Evolutionary conservation across 164 flowering plant species (phyloP).

Genomic region (Nymphaea colorata): DNA sequence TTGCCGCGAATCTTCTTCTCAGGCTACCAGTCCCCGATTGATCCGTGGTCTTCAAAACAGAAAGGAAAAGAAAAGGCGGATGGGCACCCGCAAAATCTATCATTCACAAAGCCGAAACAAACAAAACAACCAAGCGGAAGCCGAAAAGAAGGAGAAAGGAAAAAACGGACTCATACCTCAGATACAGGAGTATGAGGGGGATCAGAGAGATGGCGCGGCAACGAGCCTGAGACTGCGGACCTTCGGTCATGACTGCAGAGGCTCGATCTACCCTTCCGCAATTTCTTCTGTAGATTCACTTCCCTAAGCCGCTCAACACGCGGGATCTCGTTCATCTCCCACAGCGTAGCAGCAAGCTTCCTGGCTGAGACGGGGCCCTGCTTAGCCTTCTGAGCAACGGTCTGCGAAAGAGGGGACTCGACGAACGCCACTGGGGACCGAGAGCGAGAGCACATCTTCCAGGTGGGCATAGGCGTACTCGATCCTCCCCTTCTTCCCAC

Average conservation of each 20-base stretch:
- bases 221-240: constrained; percentile 38
- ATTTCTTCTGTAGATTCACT: constrained; percentile 7
- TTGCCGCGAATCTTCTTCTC: constrained; percentile 32
- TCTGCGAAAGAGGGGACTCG: constrained; percentile 28
- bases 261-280: constrained; percentile 28
- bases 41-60: constrained; percentile 47
- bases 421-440: constrained; percentile 26
- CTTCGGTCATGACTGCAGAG: constrained; percentile 26
- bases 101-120: not conserved
- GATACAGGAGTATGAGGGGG: constrained; percentile 90
- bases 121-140: not conserved
- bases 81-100: not conserved
- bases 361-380: constrained; percentile 68
- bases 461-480: constrained; percentile 67
- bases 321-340: constrained; percentile 91
- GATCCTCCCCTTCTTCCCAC: constrained; percentile 58
- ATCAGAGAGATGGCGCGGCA: constrained; percentile 90
- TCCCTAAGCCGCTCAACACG: constrained; percentile 19
- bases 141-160: not conserved
- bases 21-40: constrained; percentile 52
- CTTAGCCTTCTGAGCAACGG: constrained; percentile 21
- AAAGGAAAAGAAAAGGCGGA: not conserved
- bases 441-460: constrained; percentile 44
- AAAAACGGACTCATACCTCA: constrained; percentile 36
- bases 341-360: constrained; percentile 88